phyloP scores from a whole-genome alignment of 2,329 filamentous ascomycete genomes.

The Hortaea sp. region DNA sequence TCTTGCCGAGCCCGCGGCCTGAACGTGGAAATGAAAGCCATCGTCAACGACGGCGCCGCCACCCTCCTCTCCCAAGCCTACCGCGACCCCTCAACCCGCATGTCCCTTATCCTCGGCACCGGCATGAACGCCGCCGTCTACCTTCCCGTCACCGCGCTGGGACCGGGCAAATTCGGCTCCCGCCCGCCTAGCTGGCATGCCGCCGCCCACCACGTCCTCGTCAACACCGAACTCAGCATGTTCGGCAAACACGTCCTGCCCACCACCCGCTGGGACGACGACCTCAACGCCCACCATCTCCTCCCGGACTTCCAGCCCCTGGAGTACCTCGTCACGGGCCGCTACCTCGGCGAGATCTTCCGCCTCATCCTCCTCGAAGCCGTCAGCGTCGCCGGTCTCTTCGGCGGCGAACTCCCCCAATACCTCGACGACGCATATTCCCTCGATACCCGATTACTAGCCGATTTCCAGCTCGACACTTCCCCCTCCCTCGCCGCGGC shows the following conservation, averaged over 20 bases:
- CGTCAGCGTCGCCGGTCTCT: slow-evolving; percentile 44
- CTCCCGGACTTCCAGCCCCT: slow-evolving; percentile 55
- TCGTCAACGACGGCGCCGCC: slow-evolving; percentile 55
- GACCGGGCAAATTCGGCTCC: slow-evolving; percentile 45
- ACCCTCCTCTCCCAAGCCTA: slow-evolving; percentile 54
- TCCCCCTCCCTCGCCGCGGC: slow-evolving; percentile 30
- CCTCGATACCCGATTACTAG: slow-evolving; percentile 49
- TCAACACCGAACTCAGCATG: slow-evolving; percentile 59
- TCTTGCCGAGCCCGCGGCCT: slow-evolving; percentile 45
- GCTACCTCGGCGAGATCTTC: slow-evolving; percentile 55
- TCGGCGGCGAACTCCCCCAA: slow-evolving; percentile 47
- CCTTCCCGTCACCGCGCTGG: slow-evolving; percentile 46
- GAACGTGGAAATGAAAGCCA: slow-evolving; percentile 50
- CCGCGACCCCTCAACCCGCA: slow-evolving; percentile 48
- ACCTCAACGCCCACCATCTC: slow-evolving; percentile 46
- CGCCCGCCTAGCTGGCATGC: slow-evolving; percentile 47
- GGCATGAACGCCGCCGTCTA: slow-evolving; percentile 56
- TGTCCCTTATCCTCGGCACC: slow-evolving; percentile 55
- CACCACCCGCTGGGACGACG: slow-evolving; percentile 51
- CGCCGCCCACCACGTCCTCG: slow-evolving; percentile 49
- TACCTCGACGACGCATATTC: slow-evolving; percentile 46
- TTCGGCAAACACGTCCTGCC: slow-evolving; percentile 51
- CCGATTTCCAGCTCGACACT: slow-evolving; percentile 44
- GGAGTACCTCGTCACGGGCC: slow-evolving; percentile 54
- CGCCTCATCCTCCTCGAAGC: slow-evolving; percentile 52